Percentiles rank a stretch among this genome's conserved stretches.
phyloP scores from a whole-genome alignment of 2,329 filamentous ascomycete species.

The Xylariaceae sp. region DNA sequence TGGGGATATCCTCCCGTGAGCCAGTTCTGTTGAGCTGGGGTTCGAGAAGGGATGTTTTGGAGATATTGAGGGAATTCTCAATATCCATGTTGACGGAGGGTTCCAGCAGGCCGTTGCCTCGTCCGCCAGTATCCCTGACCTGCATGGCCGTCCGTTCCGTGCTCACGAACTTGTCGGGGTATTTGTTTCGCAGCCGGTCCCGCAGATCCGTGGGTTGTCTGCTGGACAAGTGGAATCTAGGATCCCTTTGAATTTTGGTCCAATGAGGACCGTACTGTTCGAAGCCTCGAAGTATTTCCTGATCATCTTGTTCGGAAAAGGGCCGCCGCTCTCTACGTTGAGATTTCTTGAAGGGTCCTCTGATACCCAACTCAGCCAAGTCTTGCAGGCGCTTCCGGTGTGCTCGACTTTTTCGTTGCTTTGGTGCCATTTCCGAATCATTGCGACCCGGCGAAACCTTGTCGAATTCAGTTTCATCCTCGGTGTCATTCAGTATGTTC shows the following conservation, averaged over 20 bases:
- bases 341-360: constrained; percentile 57
- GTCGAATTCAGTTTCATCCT: constrained; percentile 33
- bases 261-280: constrained; percentile 56
- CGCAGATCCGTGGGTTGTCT: constrained; percentile 58
- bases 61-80: constrained; percentile 39
- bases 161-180: constrained; percentile 51
- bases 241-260: constrained; percentile 60
- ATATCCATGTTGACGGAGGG: constrained; percentile 47
- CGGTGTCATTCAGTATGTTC: constrained; percentile 48
- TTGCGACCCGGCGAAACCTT: constrained; percentile 24
- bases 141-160: constrained; percentile 52
- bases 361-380: constrained; percentile 53
- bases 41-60: constrained; percentile 36
- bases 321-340: constrained; percentile 53
- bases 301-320: constrained; percentile 59
- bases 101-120: constrained; percentile 42
- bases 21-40: constrained; percentile 37
- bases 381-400: constrained; percentile 53
- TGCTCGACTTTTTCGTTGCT: constrained; percentile 46
- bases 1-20: constrained; percentile 44
- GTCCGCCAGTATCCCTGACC: constrained; percentile 36
- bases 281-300: constrained; percentile 55
- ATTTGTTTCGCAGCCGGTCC: constrained; percentile 59
- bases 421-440: constrained; percentile 35
- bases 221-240: constrained; percentile 50